Evolutionary conservation across 306 rosid species (phyloP).

Genomic region (Cucurbita ficifolia): DNA sequence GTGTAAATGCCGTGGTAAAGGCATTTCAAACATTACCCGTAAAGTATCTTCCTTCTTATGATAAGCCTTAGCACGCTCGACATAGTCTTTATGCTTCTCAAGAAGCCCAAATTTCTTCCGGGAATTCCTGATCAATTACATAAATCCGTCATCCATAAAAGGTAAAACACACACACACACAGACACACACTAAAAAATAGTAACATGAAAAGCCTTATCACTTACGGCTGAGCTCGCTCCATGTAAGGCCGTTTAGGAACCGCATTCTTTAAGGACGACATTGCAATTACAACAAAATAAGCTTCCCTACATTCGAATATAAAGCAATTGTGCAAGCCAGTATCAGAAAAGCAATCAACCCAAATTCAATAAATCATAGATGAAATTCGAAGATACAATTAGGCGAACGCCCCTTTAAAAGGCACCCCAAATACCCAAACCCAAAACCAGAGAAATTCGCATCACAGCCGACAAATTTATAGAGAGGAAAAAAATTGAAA

Average conservation of each 20-base stretch:
- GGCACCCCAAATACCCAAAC: not conserved
- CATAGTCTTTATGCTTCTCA: conserved; percentile 86
- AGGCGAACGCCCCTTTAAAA: not conserved
- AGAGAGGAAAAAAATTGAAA: not conserved
- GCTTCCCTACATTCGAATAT: not conserved
- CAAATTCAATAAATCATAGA: not conserved
- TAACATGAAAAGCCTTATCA: not conserved
- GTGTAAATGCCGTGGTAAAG: not conserved
- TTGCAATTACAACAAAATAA: conserved; percentile 2
- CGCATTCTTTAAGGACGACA: conserved; percentile 76
- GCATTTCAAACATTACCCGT: conserved; percentile 21
- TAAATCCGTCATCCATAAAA: not conserved
- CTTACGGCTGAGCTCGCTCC: conserved; percentile 76
- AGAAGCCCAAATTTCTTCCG: conserved; percentile 62
- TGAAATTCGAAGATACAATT: not conserved
- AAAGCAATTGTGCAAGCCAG: not conserved
- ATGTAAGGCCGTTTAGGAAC: conserved; percentile 60
- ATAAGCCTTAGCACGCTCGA: conserved; percentile 53
- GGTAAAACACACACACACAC: not conserved
- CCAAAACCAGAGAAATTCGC: not conserved
- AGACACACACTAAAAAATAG: not conserved
- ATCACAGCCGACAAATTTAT: not conserved
- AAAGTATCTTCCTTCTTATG: conserved; percentile 57
- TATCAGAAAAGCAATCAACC: not conserved
- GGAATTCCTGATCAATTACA: conserved; percentile 25